These are phyloP conservation scores for Chalara sp. DNA, from an alignment of 2,329 filamentous ascomycete genomes.

Conservation along the genomic window DNA sequence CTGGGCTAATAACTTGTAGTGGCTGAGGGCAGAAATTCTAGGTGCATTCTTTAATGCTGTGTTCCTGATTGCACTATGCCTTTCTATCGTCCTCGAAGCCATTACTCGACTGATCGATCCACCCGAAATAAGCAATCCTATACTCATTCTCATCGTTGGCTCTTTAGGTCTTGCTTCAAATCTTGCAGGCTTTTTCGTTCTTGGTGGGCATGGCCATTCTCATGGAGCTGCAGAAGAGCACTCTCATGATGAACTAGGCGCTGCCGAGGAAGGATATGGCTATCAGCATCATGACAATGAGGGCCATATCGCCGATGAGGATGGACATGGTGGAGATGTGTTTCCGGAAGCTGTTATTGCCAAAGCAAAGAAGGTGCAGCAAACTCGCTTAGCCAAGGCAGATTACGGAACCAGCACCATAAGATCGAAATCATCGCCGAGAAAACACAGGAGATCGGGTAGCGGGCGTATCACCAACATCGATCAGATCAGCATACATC, in stretches of 20 bases:
- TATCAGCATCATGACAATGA: slow-evolving; percentile 29
- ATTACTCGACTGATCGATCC: slow-evolving; percentile 88
- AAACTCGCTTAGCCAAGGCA: slow-evolving; percentile 21
- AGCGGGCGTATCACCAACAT: slow-evolving; percentile 53
- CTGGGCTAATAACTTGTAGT: slow-evolving; percentile 43
- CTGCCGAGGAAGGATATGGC: slow-evolving; percentile 27
- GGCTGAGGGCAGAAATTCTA: slow-evolving; percentile 94
- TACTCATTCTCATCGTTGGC: slow-evolving; percentile 84
- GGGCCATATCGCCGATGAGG: slow-evolving; percentile 44
- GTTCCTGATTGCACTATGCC: slow-evolving; percentile 90
- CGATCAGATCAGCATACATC: slow-evolving; percentile 73
- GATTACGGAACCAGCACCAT: slow-evolving; percentile 22
- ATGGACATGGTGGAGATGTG: slow-evolving; percentile 52
- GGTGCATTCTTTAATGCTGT: slow-evolving; percentile 96
- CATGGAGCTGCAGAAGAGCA: slow-evolving; percentile 55
- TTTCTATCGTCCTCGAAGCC: slow-evolving; percentile 94
- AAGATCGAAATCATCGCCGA: slow-evolving; percentile 13
- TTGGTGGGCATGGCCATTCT: slow-evolving; percentile 87
- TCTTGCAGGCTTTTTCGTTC: slow-evolving; percentile 78
- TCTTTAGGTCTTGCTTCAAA: slow-evolving; percentile 82
- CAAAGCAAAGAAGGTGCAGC: slow-evolving; percentile 31
- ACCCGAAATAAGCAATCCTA: slow-evolving; percentile 77
- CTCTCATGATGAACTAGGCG: slow-evolving; percentile 26
- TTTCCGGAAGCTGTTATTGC: slow-evolving; percentile 56
- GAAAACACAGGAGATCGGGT: slow-evolving; percentile 19